Conservation (phyloP, 768 basidiomycete genomes). For the Gymnopilus junonius region DNA sequence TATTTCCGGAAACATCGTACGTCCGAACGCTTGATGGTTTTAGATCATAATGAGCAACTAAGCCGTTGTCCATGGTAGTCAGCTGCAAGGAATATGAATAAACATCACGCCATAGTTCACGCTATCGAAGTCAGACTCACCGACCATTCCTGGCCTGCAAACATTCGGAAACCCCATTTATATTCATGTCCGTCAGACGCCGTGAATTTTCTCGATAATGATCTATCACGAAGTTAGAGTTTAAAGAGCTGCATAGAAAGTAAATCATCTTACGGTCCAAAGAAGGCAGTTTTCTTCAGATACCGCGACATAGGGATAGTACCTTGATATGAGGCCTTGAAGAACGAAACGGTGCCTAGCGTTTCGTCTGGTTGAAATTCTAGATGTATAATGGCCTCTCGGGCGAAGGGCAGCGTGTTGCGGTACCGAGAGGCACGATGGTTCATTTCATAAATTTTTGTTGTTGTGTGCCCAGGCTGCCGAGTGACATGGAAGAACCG, state of each 20-base stretch:
- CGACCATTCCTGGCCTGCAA: constrained; percentile 73
- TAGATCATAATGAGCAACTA: constrained; percentile 71
- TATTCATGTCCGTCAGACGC: constrained; percentile 76
- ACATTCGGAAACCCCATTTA: constrained; percentile 61
- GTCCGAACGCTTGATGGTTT: constrained; percentile 55
- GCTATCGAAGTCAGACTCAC: constrained; percentile 42
- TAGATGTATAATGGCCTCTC: constrained; percentile 59
- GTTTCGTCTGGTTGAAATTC: constrained; percentile 62
- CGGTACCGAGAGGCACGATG: constrained; percentile 65
- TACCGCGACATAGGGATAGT: constrained; percentile 67
- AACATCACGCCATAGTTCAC: neutral
- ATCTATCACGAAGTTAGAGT: constrained; percentile 42
- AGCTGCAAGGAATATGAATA: constrained; percentile 42
- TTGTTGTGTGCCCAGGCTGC: constrained; percentile 44
- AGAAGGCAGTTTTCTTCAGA: constrained; percentile 64
- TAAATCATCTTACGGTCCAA: constrained; percentile 58
- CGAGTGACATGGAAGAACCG: constrained; percentile 67
- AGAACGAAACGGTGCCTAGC: constrained; percentile 64
- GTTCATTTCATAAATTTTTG: constrained; percentile 69
- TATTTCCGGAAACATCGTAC: constrained; percentile 68
- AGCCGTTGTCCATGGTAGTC: constrained; percentile 50
- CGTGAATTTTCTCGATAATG: constrained; percentile 68
- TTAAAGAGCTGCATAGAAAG: neutral
- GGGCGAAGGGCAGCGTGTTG: constrained; percentile 54
- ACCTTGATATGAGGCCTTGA: constrained; percentile 41